Base-by-base conservation (phyloP, 2,329 filamentous ascomycete genomes). In the Fulvia fulva region DNA sequence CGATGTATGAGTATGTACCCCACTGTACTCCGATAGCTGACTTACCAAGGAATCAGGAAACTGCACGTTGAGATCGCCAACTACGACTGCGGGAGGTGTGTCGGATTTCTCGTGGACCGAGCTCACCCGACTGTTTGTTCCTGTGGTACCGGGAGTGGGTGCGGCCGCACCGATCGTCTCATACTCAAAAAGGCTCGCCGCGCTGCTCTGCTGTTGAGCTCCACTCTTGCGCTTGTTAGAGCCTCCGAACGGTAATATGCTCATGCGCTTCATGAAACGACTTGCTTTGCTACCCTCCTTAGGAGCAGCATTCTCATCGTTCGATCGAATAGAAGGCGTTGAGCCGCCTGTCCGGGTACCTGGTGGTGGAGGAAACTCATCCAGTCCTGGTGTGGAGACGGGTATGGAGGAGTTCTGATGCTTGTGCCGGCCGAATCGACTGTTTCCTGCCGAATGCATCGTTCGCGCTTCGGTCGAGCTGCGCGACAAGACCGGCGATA, bases 21-120 rank as follows among this genome's bases (percentile, higher is more conserved):
- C 19, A 41, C 25, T 51, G 53, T 46, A 19, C 23, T 49, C 47
- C n/a, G 41, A 28, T 16, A 12, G 34, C 21, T 41, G 37, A 70
- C 78, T 69, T 72, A 80, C 78, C 49, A 99, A 81, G 55, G 91
- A 96, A 71, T 97, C 93, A 0, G 94, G 94, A 72, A 99, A 97
- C 72, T 99, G 94, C 11, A 97, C 90, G 68, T 99, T 97, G 63
- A 99, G 87, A 69, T 97, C 90, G 51, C 92, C 91, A 73, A 96
- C 83, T 61, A 88, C 86, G 3, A 90, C 80, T 25, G 87, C 80
- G 53, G 86, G 77, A 34, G 76, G 77, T 51, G 73, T 76, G 61
- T 79, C 77, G 8, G 60, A 51, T 25, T 72, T 60, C 41, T 62
- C 50, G 12, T 51, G 45, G 22, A 53, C 56, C 22, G 54, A 65